These are phyloP conservation scores for Rhodotorula sp. DNA, from an alignment of 1,284 basidiomycete species.

Conservation along the genomic window DNA sequence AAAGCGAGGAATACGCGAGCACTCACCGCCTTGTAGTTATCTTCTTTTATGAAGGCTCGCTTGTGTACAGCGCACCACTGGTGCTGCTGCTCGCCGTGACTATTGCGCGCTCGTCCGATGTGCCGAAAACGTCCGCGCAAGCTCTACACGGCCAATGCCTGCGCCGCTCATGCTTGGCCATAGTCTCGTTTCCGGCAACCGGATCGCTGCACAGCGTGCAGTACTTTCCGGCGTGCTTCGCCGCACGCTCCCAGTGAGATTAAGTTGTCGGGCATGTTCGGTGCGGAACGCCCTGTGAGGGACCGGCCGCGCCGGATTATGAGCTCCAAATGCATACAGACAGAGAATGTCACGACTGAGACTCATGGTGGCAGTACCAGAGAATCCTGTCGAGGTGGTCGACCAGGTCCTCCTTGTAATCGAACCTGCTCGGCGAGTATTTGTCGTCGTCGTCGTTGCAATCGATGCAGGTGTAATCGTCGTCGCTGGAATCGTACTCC, in stretches of 20 bases:
- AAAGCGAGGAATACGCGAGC: not conserved
- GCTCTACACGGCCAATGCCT: slow-evolving; percentile 13
- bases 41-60: not conserved
- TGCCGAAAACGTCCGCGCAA: slow-evolving; percentile 48
- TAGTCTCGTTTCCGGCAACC: slow-evolving; percentile 43
- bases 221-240: slow-evolving; percentile 50
- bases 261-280: not conserved
- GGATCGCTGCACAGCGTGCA: slow-evolving; percentile 55
- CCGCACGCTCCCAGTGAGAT: slow-evolving; percentile 37
- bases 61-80: slow-evolving; percentile 7
- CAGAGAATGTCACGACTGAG: too few relatives aligned
- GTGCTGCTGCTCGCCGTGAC: slow-evolving; percentile 58
- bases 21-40: not conserved
- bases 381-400: not conserved
- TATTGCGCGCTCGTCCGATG: slow-evolving; percentile 50
- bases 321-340: too few relatives aligned
- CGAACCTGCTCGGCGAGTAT: not conserved
- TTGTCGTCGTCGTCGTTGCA: not conserved
- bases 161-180: slow-evolving; percentile 9
- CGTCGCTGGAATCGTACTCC: too few relatives aligned
- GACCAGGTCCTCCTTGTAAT: not conserved
- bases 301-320: not conserved
- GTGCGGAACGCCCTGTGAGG: not conserved
- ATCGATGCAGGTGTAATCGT: not conserved
- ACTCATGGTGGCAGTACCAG: not conserved